A percentile compares a stretch with the other conserved stretches of the same genome.
These are phyloP conservation scores for Ceratocystiopsis brevicomis DNA, from an alignment of 2,329 filamentous ascomycete species.

Conservation along the genomic window DNA sequence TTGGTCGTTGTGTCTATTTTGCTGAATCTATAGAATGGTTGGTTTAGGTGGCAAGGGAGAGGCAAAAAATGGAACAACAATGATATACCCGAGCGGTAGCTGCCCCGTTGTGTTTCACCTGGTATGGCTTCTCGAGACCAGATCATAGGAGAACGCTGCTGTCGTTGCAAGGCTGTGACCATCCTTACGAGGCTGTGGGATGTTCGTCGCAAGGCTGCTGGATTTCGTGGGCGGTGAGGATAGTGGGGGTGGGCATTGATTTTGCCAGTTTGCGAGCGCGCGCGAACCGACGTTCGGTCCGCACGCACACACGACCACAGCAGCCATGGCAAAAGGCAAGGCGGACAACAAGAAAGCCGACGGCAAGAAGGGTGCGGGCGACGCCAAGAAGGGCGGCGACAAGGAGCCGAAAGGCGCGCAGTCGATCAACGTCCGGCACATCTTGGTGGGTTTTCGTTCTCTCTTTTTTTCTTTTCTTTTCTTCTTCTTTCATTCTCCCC, in stretches of 20 bases:
- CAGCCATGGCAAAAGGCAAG: slow-evolving; percentile 8
- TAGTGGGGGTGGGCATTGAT: too few relatives aligned
- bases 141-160: too few relatives aligned
- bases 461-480: background rate
- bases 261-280: too few relatives aligned
- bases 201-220: too few relatives aligned
- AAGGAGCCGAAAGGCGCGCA: slow-evolving; percentile 10
- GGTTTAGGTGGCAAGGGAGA: background rate
- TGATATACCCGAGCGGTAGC: too few relatives aligned
- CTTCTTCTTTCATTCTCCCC: background rate
- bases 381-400: slow-evolving; percentile 4
- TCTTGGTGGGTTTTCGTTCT: slow-evolving; percentile 28
- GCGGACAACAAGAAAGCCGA: slow-evolving; percentile 9
- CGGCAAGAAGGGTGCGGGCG: slow-evolving; percentile 3
- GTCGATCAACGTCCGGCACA: slow-evolving; percentile 54
- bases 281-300: background rate
- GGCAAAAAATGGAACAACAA: background rate
- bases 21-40: background rate
- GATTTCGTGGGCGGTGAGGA: too few relatives aligned
- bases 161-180: too few relatives aligned
- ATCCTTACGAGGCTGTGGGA: too few relatives aligned
- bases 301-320: background rate
- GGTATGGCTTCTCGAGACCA: too few relatives aligned
- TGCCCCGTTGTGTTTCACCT: too few relatives aligned
- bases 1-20: too few relatives aligned